Evolutionary conservation across 148 eudicot species (phyloP), one percentile per base, ranked within the genome.

Genomic region (Vaccinium myrtillus): DNA sequence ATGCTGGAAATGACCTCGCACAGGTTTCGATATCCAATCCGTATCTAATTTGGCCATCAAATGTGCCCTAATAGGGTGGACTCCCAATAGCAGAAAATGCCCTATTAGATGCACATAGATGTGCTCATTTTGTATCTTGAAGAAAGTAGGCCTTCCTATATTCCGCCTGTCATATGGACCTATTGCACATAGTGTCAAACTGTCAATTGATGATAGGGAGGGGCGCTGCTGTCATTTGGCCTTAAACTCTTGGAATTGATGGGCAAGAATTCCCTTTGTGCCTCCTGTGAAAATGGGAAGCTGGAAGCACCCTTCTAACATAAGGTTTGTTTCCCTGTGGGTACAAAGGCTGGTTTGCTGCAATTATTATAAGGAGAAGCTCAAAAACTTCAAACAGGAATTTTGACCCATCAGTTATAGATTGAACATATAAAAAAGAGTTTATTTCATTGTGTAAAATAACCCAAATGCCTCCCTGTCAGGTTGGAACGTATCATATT

Each of bases 401-500:
- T 82, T 58, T 82, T 39, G 51, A 63, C 9, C 50, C 11, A 25
- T 30, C 46, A 27, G 27, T 23, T 19, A 27, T 1, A 27, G 15
- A 54, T 3, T 82, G 78, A 54, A 82, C 2, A 32, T 70, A 27
- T 14, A 71, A 19, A 13, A 25, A 71, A 50, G n/a, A 51, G 39
- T 71, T 82, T 32, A 30, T 39, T 39, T 61, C 8, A 4, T 55
- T 19, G 63, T 63, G 27, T 36, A 61, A 61, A 39, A 4, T 88
- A 43, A 79, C 78, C 63, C 27, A 56, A 53, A 48, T 73, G 23
- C 58, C 81, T 48, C 46, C 51, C 54, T 32, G 77, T 25, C 87
- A 97, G 99, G 89, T 97, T 82, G 99, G 95, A 51, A 94, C 95
- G 49, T 97, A 97, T 90, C 95, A 95, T 86, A 85, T 88, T 18